Percentiles rank a stretch among this genome's conserved stretches.
phyloP scores from a whole-genome alignment of 306 rosid genomes.

The Malus sylvestris region DNA sequence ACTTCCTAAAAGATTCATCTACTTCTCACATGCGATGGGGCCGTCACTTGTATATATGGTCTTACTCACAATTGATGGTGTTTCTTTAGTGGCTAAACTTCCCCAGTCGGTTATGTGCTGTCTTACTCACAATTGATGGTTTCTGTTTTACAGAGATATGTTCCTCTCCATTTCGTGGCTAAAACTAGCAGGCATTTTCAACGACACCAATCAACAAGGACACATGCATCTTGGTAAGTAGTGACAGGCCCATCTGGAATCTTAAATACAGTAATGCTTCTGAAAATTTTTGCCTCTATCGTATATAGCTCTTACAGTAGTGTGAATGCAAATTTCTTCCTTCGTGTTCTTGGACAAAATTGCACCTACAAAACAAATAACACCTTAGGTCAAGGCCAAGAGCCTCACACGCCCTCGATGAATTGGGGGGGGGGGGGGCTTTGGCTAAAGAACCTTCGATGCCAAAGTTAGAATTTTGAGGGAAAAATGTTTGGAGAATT shows the following conservation, averaged over 20 bases:
- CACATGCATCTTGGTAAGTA: not conserved
- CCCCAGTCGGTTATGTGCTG: not conserved
- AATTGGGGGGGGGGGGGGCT: too few species aligned
- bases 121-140: not conserved
- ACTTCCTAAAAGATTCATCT: not conserved
- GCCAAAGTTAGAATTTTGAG: too few species aligned
- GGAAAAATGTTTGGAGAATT: too few species aligned
- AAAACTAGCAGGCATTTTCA: not conserved
- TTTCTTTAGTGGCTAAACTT: not conserved
- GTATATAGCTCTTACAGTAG: not conserved
- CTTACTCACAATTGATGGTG: constrained; percentile 1
- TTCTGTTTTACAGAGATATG: not conserved
- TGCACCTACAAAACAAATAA: too few species aligned
- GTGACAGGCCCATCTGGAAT: constrained; percentile 2
- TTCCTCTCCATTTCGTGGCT: not conserved
- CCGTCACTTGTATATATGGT: not conserved
- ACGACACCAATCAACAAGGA: not conserved
- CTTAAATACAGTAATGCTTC: too few species aligned
- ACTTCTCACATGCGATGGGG: constrained; percentile 1
- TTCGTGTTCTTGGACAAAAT: too few species aligned
- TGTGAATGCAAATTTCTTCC: too few species aligned
- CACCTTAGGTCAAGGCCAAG: too few species aligned
- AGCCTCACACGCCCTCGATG: too few species aligned
- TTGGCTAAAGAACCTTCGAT: too few species aligned
- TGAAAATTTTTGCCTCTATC: not conserved